Conservation (phyloP, 2,329 filamentous ascomycete species). For the Cadophora sp. region DNA sequence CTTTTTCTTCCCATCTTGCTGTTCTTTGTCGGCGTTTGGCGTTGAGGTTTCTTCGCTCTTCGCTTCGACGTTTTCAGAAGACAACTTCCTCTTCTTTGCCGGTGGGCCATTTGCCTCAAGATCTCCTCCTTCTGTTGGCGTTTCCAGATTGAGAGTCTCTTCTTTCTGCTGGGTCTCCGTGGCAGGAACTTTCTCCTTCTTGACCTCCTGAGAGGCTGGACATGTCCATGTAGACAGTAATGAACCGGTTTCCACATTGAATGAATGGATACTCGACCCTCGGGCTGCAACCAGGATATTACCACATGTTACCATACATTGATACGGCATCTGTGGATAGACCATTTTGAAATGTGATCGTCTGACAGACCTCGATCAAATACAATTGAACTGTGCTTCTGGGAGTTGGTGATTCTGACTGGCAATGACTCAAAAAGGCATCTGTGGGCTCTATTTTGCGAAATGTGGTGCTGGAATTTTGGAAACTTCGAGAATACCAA, state of each 20-base stretch:
- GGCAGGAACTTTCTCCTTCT: neutral
- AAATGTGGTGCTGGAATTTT: neutral
- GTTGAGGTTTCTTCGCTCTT: constrained; percentile 4
- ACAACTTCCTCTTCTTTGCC: constrained; percentile 45
- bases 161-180: constrained; percentile 13
- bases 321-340: constrained; percentile 66
- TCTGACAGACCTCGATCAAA: too few species aligned
- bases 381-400: neutral
- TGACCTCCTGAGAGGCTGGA: constrained; percentile 29
- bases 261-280: constrained; percentile 74
- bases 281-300: constrained; percentile 74
- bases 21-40: constrained; percentile 11
- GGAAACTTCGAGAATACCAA: neutral
- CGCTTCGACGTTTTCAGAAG: constrained; percentile 17
- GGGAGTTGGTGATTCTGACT: too few species aligned
- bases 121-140: constrained; percentile 23
- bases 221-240: constrained; percentile 56
- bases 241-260: constrained; percentile 63
- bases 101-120: constrained; percentile 35
- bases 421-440: neutral
- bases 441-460: neutral
- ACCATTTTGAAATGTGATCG: constrained; percentile 16
- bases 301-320: constrained; percentile 62
- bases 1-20: constrained; percentile 30
- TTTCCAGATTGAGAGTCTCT: constrained; percentile 20